Evolutionary conservation across 2,329 filamentous ascomycete species (phyloP).

Genomic region (Colletotrichum brevisporum): DNA sequence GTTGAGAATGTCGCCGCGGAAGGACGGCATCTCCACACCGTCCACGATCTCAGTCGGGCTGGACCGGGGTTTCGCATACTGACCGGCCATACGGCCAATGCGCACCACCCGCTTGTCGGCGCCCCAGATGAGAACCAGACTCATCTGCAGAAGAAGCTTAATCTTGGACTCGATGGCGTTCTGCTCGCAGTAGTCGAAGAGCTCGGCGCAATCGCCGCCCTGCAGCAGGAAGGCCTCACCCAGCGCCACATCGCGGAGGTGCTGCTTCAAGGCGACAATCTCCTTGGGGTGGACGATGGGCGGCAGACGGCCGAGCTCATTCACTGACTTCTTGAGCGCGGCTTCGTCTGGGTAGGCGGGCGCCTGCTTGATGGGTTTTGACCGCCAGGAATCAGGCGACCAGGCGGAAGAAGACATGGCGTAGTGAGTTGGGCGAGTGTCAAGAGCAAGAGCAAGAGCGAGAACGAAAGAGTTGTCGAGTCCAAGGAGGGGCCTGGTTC

Average conservation of each 20-base stretch:
- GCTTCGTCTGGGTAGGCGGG: constrained; percentile 76
- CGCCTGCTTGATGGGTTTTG: constrained; percentile 84
- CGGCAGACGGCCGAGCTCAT: constrained; percentile 78
- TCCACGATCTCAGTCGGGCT: constrained; percentile 87
- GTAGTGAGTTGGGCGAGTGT: background rate
- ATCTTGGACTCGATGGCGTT: constrained; percentile 94
- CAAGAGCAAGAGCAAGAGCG: background rate
- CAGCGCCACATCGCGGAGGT: constrained; percentile 86
- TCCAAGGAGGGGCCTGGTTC: background rate
- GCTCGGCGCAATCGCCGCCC: constrained; percentile 96
- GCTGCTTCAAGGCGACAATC: constrained; percentile 84
- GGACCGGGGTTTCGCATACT: constrained; percentile 96
- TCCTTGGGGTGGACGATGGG: constrained; percentile 85
- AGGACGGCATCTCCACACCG: constrained; percentile 86
- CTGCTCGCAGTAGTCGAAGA: constrained; percentile 96
- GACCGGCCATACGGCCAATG: constrained; percentile 95
- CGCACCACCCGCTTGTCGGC: constrained; percentile 85
- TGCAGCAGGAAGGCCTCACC: constrained; percentile 95
- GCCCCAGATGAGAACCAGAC: constrained; percentile 93
- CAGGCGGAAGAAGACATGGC: constrained; percentile 53
- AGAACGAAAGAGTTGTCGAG: background rate
- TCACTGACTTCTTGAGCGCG: constrained; percentile 71
- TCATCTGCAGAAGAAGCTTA: constrained; percentile 97
- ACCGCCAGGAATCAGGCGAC: constrained; percentile 79
- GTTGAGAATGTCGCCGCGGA: constrained; percentile 96